These are phyloP conservation scores for Aspergillus luchuensis DNA, from an alignment of 2,329 filamentous ascomycete species.

Conservation along the genomic window DNA sequence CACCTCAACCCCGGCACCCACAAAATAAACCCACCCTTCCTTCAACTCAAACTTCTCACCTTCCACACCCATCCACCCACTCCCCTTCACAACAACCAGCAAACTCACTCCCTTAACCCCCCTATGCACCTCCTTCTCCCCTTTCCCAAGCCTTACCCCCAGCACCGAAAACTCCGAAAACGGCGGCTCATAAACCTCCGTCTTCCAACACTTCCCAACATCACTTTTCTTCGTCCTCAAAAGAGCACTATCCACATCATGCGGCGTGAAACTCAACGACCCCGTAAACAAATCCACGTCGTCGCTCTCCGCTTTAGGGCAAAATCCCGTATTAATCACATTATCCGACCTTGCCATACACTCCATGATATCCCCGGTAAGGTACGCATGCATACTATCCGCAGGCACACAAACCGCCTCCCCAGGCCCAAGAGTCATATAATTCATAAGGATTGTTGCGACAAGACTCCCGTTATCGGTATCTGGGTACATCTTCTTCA, in stretches of 20 bases:
- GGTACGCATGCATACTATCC: conserved; percentile 73
- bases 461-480: conserved; percentile 69
- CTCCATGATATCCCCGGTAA: conserved; percentile 73
- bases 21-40: conserved; percentile 67
- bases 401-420: conserved; percentile 71
- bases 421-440: conserved; percentile 64
- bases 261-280: conserved; percentile 65
- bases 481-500: conserved; percentile 65
- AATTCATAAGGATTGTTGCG: conserved; percentile 74
- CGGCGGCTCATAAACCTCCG: conserved; percentile 65
- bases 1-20: conserved; percentile 60
- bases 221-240: conserved; percentile 54
- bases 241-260: conserved; percentile 59
- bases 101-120: conserved; percentile 63
- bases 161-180: conserved; percentile 74
- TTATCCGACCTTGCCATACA: conserved; percentile 78
- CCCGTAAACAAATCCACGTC: conserved; percentile 65
- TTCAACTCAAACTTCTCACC: conserved; percentile 55
- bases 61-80: conserved; percentile 58
- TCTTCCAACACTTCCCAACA: conserved; percentile 61
- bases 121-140: conserved; percentile 61
- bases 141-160: conserved; percentile 56
- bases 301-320: conserved; percentile 65
- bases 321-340: conserved; percentile 74
- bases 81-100: conserved; percentile 63